These are phyloP conservation scores for Amborella trichopoda DNA, from an alignment of 164 flowering plant genomes.

Conservation along the genomic window DNA sequence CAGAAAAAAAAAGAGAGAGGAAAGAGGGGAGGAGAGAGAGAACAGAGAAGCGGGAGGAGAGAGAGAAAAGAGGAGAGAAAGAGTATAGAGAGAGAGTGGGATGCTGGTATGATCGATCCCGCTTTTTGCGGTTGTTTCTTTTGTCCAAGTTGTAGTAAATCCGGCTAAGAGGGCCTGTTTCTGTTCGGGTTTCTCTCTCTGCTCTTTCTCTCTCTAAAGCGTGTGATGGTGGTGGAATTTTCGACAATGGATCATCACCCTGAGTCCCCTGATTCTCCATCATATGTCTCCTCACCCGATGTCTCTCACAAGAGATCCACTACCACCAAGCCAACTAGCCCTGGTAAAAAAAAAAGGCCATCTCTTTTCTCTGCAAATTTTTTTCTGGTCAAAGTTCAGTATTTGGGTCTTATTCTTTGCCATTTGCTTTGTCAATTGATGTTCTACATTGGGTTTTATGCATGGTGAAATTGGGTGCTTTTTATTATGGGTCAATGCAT, in stretches of 20 bases:
- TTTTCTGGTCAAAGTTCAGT: too few relatives aligned
- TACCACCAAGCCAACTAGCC: constrained; percentile 7
- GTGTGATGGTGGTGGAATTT: background rate
- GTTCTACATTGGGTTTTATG: too few relatives aligned
- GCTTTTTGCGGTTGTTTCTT: background rate
- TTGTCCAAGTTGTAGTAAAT: background rate
- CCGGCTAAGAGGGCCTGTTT: background rate
- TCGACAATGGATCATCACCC: too few relatives aligned
- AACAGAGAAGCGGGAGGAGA: too few relatives aligned
- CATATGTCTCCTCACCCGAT: constrained; percentile 22
- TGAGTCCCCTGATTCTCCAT: constrained; percentile 22
- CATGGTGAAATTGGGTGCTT: too few relatives aligned
- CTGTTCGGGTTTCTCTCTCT: background rate
- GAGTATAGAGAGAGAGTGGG: background rate
- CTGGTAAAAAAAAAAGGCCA: constrained; percentile 15
- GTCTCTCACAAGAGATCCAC: constrained; percentile 14
- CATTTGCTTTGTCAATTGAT: too few relatives aligned
- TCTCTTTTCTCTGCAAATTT: too few relatives aligned
- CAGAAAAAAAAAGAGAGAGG: too few relatives aligned
- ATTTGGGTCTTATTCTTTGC: too few relatives aligned
- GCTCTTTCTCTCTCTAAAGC: constrained; percentile 1
- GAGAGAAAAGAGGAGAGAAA: background rate
- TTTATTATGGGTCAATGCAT: too few relatives aligned
- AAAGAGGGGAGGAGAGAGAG: too few relatives aligned
- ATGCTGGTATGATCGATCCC: background rate